Evolutionary conservation across 2,329 filamentous ascomycete genomes (phyloP).

Genomic region (Neoascochyta sp.): DNA sequence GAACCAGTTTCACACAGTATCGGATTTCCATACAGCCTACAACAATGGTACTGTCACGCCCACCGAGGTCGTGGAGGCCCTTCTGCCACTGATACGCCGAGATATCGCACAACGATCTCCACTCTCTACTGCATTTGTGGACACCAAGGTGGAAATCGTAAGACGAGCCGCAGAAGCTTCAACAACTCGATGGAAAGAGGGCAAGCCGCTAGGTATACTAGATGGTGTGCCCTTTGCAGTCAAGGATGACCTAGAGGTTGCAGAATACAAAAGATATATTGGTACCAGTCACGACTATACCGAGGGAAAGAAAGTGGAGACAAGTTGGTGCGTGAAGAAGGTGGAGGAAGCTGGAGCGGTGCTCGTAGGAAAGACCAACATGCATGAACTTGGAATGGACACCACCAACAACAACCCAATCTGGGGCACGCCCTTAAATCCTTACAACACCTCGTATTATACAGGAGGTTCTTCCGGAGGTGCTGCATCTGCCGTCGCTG

Average conservation of each 20-base stretch:
- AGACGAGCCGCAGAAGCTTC: conserved; percentile 68
- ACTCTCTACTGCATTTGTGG: conserved; percentile 71
- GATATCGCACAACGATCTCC: conserved; percentile 53
- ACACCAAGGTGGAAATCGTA: conserved; percentile 60
- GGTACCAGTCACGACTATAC: conserved; percentile 62
- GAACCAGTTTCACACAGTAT: conserved; percentile 52
- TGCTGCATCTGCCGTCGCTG: conserved; percentile 64
- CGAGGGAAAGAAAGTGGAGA: conserved; percentile 47
- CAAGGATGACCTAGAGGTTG: conserved; percentile 74
- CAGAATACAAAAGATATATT: conserved; percentile 64
- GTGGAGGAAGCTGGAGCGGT: conserved; percentile 72
- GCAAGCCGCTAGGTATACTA: conserved; percentile 62
- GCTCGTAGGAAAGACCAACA: conserved; percentile 70
- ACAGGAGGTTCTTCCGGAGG: conserved; percentile 79
- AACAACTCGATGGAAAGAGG: conserved; percentile 66
- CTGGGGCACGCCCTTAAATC: conserved; percentile 73
- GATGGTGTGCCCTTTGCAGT: conserved; percentile 81
- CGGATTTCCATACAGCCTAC: conserved; percentile 76
- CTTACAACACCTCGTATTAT: conserved; percentile 72
- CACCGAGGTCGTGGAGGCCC: conserved; percentile 63
- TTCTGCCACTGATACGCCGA: conserved; percentile 67
- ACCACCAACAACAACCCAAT: conserved; percentile 78
- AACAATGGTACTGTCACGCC: conserved; percentile 67
- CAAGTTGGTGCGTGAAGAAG: conserved; percentile 67
- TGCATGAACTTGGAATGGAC: conserved; percentile 78